These are phyloP conservation scores for Emergomyces orientalis DNA, from an alignment of 2,329 filamentous ascomycete species.

Conservation along the genomic window DNA sequence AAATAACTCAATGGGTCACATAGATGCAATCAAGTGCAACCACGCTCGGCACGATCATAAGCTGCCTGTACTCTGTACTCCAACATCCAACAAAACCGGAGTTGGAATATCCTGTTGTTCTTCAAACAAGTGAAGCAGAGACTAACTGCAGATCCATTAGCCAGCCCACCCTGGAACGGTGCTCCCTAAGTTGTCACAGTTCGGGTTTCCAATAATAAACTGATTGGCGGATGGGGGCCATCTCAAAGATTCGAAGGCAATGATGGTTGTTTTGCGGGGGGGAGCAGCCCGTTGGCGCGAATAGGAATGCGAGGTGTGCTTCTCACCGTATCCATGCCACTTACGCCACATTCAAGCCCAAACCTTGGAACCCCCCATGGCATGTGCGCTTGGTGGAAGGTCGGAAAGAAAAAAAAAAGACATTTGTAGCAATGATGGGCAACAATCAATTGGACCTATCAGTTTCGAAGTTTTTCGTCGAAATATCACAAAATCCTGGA, in stretches of 20 bases:
- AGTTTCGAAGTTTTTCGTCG: background rate
- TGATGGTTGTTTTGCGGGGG: background rate
- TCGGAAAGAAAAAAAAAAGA: background rate
- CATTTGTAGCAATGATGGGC: background rate
- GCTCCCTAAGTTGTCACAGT: background rate
- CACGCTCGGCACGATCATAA: background rate
- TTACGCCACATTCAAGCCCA: background rate
- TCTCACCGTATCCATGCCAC: background rate
- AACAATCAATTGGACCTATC: background rate
- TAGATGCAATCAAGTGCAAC: conserved; percentile 1
- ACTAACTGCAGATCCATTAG: background rate
- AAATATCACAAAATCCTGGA: background rate
- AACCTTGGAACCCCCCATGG: background rate
- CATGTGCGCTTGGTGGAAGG: background rate
- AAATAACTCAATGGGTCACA: background rate
- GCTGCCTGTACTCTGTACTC: background rate
- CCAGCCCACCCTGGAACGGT: background rate
- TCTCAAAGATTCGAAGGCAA: background rate
- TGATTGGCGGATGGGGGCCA: conserved; percentile 5
- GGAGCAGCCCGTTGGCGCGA: background rate
- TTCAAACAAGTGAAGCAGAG: background rate
- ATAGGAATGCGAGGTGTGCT: background rate
- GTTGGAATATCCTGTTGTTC: background rate
- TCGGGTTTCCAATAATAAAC: conserved; percentile 9
- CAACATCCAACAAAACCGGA: background rate